Base-by-base conservation (phyloP, 1,284 basidiomycete species). In the Cutaneotrichosporon spelunceum region DNA sequence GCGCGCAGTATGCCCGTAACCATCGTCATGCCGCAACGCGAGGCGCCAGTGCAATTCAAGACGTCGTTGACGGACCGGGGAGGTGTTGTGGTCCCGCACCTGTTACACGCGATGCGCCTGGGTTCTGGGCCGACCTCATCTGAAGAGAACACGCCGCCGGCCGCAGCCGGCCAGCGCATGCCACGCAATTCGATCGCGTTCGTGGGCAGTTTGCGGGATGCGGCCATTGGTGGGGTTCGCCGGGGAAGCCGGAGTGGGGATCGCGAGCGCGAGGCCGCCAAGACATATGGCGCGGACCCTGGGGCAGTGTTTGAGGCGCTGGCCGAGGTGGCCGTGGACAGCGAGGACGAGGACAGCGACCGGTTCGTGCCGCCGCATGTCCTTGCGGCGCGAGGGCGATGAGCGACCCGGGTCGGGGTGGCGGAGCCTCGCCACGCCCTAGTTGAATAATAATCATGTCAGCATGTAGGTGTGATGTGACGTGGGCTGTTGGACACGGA, bases 321-420 rank as follows among this genome's bases (percentile, higher is more conserved):
- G 42, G 74, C 67, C 10, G 74, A 73, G 60, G 63, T 34, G 7
- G 65, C 56, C 2, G 64, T 65, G 11, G 68, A 68, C 47, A 65
- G 64, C 11, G 68, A 67, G 8, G 65, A 65, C 21, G 63, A 63
- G 11, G 65, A 61, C 5, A 64, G 60, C 11, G 68, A 66, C 19
- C 45, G n/a, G 16, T 77, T 77, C 60, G 66, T 76, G 23, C 76
- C 76, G 27, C 76, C 76, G 4, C 76, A 77, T 63, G 69, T 75
- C 1, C 56, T 74, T 26, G 71, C 71, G 4, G 64, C 67, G 60
- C 65, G 68, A n/a, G 53, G 58, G 63, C 8, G 68, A 67, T 21
- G 55, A 48, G 21, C 68, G 60, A 33, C 55, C 68, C 36, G 50
- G 63, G 48, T 67, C 70, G 11, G 75, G 74, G 14, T 77, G 75